Evolutionary conservation across 2,329 filamentous ascomycete species (phyloP).

Genomic region (Fusarium scirpi): DNA sequence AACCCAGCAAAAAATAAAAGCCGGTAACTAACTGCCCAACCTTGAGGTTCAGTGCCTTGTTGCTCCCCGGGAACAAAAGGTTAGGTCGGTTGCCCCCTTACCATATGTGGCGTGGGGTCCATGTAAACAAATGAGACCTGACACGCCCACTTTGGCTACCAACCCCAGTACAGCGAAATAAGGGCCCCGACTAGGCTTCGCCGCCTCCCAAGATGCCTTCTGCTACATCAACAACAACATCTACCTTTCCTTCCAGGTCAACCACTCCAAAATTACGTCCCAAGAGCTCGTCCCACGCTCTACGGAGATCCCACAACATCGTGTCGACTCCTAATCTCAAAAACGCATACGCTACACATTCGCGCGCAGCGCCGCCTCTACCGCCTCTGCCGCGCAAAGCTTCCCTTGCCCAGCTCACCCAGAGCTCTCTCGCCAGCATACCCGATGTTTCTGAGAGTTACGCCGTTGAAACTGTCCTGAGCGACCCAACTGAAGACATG

Average conservation of each 20-base stretch:
- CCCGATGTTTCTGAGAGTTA: slow-evolving; percentile 75
- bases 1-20: slow-evolving; percentile 16
- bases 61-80: slow-evolving; percentile 33
- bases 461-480: slow-evolving; percentile 66
- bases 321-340: slow-evolving; percentile 71
- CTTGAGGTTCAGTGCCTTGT: slow-evolving; percentile 11
- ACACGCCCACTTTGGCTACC: slow-evolving; percentile 41
- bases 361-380: slow-evolving; percentile 55
- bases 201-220: slow-evolving; percentile 45
- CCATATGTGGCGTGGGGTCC: slow-evolving; percentile 44
- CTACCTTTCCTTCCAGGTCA: slow-evolving; percentile 33
- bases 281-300: slow-evolving; percentile 51
- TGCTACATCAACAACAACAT: slow-evolving; percentile 42
- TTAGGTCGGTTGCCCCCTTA: slow-evolving; percentile 40
- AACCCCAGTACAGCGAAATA: slow-evolving; percentile 41
- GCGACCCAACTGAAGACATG: slow-evolving; percentile 56
- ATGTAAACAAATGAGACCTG: slow-evolving; percentile 50
- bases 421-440: slow-evolving; percentile 71
- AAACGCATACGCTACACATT: slow-evolving; percentile 62
- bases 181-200: slow-evolving; percentile 42
- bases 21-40: background rate
- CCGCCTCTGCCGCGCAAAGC: slow-evolving; percentile 74
- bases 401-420: slow-evolving; percentile 77
- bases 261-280: slow-evolving; percentile 37
- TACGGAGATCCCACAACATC: slow-evolving; percentile 61